Base-by-base conservation (phyloP, 108 stramenopile genomes). In the Cyclotella kingstonii region DNA sequence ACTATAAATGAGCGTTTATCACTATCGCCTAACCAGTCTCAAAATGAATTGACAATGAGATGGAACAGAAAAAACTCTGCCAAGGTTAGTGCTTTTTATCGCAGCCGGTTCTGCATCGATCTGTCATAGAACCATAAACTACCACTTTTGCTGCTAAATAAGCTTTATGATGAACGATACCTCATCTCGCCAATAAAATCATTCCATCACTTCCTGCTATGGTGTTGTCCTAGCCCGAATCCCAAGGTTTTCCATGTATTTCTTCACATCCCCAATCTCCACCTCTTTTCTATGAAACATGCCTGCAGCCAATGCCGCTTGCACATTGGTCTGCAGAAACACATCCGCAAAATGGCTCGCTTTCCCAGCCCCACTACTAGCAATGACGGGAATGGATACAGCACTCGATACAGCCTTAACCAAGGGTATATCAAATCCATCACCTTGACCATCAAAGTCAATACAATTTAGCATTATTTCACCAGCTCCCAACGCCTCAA, bases 401-500 rank as follows among this genome's bases (percentile, higher is more conserved):
- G 95, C 94, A 3, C 42, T 64, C 28, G 87, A 80, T n/a, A 99
- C 94, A 4, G 96, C 95, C 23, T 73, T 71, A 80, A 98, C 84
- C 45, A 99, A 82, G 10, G 81, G 82, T 22, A 91, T 60, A 63
- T 99, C 98, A 62, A 84, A 99, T 10, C 98, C 98, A 54, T 93
- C 84, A 50, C 94, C 80, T 78, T 98, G 96, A 33, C 98, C 98
- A 79, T 99, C 98, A 86, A 91, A 95, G 67, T 99, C 98, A 46
- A 99, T 96, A 57, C 97, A 98, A 69, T 99, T 99, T 39, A 99
- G 69, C 86, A 99, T 95, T 27, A 99, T 93, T 67, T 99, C 98
- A 15, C 98, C 98, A 5, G 97, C 98, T 31, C 98, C 98, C 5
- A 99, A 77, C 43, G 65, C 68, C 46, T 95, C 95, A 26, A 77